Evolutionary conservation across 768 basidiomycete genomes (phyloP).

Genomic region (Mycena galopus): DNA sequence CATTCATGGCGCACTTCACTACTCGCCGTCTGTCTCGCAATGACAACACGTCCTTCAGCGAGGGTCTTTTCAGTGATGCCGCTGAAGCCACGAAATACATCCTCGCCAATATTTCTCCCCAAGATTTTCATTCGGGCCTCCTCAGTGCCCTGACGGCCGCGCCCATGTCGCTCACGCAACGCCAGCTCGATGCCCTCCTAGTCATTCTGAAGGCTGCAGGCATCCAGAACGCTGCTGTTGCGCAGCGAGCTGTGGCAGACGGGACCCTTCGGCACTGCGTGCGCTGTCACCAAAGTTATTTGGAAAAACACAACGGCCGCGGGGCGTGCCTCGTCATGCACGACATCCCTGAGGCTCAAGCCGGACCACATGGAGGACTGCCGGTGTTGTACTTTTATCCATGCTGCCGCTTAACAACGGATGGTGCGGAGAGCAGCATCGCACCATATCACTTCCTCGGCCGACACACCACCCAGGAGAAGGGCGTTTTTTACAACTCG

Average conservation of each 20-base stretch:
- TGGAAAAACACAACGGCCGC: constrained; percentile 40
- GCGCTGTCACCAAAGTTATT: constrained; percentile 38
- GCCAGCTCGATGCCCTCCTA: constrained; percentile 34
- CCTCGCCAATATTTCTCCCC: constrained; percentile 33
- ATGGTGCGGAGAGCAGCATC: background rate
- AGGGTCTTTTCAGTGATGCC: background rate
- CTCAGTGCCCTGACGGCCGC: background rate
- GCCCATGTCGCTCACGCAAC: constrained; percentile 1
- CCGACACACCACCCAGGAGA: constrained; percentile 8
- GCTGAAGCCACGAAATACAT: constrained; percentile 28
- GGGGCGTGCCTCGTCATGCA: background rate
- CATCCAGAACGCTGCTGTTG: constrained; percentile 14
- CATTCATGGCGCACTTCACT: background rate
- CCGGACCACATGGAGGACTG: background rate
- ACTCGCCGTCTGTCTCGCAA: constrained; percentile 3
- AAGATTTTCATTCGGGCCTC: constrained; percentile 33
- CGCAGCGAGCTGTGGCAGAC: constrained; percentile 2
- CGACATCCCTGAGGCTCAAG: background rate
- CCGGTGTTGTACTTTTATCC: background rate
- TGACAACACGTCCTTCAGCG: constrained; percentile 11
- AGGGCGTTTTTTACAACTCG: background rate
- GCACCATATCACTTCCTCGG: background rate
- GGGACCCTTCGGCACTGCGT: constrained; percentile 38
- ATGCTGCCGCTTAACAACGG: background rate
- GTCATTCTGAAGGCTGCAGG: constrained; percentile 28